phyloP scores from a whole-genome alignment of 2,329 filamentous ascomycete species.

The Cercospora citrullina region DNA sequence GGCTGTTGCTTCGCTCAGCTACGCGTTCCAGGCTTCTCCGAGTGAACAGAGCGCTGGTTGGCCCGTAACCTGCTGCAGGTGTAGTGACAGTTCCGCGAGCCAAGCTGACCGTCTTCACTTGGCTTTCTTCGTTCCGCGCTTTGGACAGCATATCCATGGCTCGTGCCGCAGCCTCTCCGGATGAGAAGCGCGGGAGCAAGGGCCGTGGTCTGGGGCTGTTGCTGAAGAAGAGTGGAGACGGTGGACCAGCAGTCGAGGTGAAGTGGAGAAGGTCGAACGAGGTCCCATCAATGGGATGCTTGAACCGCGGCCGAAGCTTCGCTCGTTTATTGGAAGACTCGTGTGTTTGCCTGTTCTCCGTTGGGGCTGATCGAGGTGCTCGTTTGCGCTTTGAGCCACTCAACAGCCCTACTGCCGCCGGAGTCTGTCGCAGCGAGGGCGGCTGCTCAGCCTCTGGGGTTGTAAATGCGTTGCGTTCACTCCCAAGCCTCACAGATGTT shows the following conservation, averaged over 20 bases:
- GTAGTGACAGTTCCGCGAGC: constrained; percentile 48
- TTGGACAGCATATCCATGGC: constrained; percentile 51
- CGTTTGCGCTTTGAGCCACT: constrained; percentile 24
- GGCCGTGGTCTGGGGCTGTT: constrained; percentile 47
- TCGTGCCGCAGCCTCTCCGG: constrained; percentile 58
- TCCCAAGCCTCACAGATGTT: background rate
- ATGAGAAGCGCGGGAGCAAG: constrained; percentile 57
- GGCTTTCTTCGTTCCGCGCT: constrained; percentile 50
- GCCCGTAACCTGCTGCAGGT: constrained; percentile 18
- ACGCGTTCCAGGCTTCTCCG: constrained; percentile 38
- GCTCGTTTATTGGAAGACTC: constrained; percentile 26
- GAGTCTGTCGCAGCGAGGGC: constrained; percentile 9
- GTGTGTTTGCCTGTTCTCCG: constrained; percentile 14
- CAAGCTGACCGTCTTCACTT: constrained; percentile 55
- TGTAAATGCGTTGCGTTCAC: constrained; percentile 10
- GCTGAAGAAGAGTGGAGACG: constrained; percentile 57
- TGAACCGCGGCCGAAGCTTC: constrained; percentile 24
- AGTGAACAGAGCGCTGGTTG: constrained; percentile 41
- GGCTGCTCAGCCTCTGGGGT: constrained; percentile 10
- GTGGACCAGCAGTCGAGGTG: constrained; percentile 33
- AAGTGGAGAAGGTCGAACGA: constrained; percentile 37
- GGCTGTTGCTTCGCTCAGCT: constrained; percentile 31
- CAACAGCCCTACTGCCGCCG: constrained; percentile 12
- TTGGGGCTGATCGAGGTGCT: constrained; percentile 6
- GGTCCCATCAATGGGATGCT: constrained; percentile 33